Evolutionary conservation across 768 basidiomycete species (phyloP), one percentile per base, ranked within the genome.

Genomic region (Serendipita sp.): DNA sequence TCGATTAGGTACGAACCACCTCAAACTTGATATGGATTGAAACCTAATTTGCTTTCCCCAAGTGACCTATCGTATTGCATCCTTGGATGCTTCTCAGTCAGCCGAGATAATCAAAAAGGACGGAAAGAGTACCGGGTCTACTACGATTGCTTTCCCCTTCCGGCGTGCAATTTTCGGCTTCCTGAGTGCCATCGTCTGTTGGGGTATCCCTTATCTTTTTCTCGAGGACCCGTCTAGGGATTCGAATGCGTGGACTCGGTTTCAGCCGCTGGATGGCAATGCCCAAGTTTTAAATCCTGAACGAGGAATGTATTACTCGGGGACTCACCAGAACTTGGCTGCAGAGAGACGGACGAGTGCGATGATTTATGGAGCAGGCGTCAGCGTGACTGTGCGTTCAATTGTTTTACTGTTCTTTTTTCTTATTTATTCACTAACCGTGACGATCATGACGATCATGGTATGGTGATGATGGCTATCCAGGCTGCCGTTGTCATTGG

Each of bases 401-500:
- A 42, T 51, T 42, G 20, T 64, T 42, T n/a, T n/a, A n/a, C n/a
- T n/a, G n/a, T n/a, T n/a, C n/a, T n/a, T n/a, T n/a, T n/a, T 62
- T 42, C 51, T 44, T n/a, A n/a, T n/a, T n/a, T n/a, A 51, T 61
- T 64, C 51, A 44, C 33, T 69, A 72, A 24, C 73, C 71, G 38
- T 53, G 53, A 51, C 64, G 26, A 64, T 63, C 61, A 61, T 34
- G 3, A 26, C 43, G 33, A 20, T 43, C 42, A 30, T 43, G 42
- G 34, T 38, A 60, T 48, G 38, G 4, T 16, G n/a, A n/a, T n/a
- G n/a, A n/a, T n/a, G n/a, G 50, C 62, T 42, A 64, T 64, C 44
- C 71, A 90, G 88, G 86, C 88, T 67, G 88, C 88, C 30, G 78
- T 90, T 63, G 78, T 90, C 24, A 75, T 90, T 63, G 89, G 89